A percentile compares a stretch with the other conserved stretches of the same genome.
Conservation (phyloP, 2,329 filamentous ascomycete species). For the Colletotrichum sansevieriae region DNA sequence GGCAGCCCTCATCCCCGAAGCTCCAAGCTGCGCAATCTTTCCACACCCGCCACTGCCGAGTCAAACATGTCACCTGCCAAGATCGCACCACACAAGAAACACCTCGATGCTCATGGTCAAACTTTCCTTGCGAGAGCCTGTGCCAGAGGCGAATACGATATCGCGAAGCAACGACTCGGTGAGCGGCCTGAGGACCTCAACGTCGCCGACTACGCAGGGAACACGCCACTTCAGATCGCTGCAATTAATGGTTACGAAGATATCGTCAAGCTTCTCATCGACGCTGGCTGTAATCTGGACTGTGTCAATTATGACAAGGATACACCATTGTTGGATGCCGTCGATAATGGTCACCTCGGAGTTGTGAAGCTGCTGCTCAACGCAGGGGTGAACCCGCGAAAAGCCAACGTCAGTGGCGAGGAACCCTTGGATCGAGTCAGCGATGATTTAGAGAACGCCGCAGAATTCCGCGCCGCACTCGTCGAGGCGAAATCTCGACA, state of each 20-base stretch:
- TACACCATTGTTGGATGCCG: slow-evolving; percentile 93
- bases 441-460: slow-evolving; percentile 80
- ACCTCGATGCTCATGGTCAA: slow-evolving; percentile 91
- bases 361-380: slow-evolving; percentile 88
- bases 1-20: slow-evolving; percentile 71
- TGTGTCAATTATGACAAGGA: slow-evolving; percentile 86
- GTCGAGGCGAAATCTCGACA: slow-evolving; percentile 70
- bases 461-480: slow-evolving; percentile 80
- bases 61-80: slow-evolving; percentile 76
- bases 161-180: slow-evolving; percentile 78
- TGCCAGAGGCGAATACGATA: slow-evolving; percentile 84
- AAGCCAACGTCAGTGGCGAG: slow-evolving; percentile 91
- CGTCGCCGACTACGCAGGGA: slow-evolving; percentile 92
- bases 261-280: slow-evolving; percentile 88
- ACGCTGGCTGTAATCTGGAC: slow-evolving; percentile 86
- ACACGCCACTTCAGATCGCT: slow-evolving; percentile 94
- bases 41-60: slow-evolving; percentile 68
- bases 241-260: slow-evolving; percentile 87
- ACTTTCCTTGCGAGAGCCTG: slow-evolving; percentile 92
- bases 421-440: slow-evolving; percentile 89
- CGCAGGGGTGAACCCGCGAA: slow-evolving; percentile 90
- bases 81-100: slow-evolving; percentile 82
- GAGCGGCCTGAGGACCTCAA: slow-evolving; percentile 91
- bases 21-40: slow-evolving; percentile 68
- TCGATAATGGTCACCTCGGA: slow-evolving; percentile 92